Evolutionary conservation across 352 stramenopile species (phyloP).

Genomic region (Phytophthora europaea): DNA sequence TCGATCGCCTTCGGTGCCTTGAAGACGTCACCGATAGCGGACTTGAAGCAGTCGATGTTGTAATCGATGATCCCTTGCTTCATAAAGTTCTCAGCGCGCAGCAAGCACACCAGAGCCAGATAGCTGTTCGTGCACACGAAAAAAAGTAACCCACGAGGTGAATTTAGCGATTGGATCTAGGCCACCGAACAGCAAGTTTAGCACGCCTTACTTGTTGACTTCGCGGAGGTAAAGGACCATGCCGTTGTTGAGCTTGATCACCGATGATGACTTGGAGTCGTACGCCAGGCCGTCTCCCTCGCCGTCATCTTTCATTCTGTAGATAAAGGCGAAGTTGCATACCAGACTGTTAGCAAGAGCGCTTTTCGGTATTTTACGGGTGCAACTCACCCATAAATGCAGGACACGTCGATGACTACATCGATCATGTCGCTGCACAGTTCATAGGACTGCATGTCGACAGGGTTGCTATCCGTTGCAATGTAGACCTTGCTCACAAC

Average conservation of each 20-base stretch:
- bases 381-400: conserved; percentile 95
- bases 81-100: conserved; percentile 97
- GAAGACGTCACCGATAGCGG: conserved; percentile 92
- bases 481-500: conserved; percentile 99
- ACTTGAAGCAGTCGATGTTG: conserved; percentile 99
- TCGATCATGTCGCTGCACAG: conserved; percentile 99
- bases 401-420: conserved; percentile 99
- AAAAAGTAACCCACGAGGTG: conserved; percentile 4
- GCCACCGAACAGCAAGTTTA: not conserved
- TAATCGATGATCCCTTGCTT: conserved; percentile 99
- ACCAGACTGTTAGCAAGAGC: not conserved
- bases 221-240: conserved; percentile 97
- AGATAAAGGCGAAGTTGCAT: not conserved
- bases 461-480: conserved; percentile 97
- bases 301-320: conserved; percentile 90
- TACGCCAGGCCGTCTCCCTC: conserved; percentile 95
- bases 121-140: conserved; percentile 61
- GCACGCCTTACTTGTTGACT: conserved; percentile 88
- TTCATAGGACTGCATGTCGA: conserved; percentile 98
- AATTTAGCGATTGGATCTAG: conserved; percentile 8
- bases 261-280: conserved; percentile 96
- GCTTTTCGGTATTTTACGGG: not conserved
- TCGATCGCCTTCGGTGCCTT: conserved; percentile 71
- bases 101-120: conserved; percentile 98
- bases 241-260: conserved; percentile 98